phyloP scores from a whole-genome alignment of 2,329 filamentous ascomycete species.

The Beauveria pseudobassiana region DNA sequence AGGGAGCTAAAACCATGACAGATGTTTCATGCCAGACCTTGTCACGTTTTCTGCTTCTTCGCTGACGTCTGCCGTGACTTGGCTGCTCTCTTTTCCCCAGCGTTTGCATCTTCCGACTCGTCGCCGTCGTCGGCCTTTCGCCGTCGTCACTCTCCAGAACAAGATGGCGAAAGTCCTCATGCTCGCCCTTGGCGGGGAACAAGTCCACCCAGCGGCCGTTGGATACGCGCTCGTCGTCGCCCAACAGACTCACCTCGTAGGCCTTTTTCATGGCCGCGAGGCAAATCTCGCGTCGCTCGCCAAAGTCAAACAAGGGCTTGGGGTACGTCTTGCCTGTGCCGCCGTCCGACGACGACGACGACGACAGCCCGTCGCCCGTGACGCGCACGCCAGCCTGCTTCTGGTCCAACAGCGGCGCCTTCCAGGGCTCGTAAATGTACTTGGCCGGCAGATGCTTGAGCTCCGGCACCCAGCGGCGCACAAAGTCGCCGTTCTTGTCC shows the following conservation, averaged over 20 bases:
- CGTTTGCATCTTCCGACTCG: constrained; percentile 14
- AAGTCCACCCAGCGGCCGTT: constrained; percentile 49
- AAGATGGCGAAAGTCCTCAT: constrained; percentile 27
- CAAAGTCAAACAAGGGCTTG: constrained; percentile 72
- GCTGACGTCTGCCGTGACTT: constrained; percentile 5
- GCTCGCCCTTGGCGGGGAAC: constrained; percentile 35
- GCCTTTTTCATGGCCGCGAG: constrained; percentile 63
- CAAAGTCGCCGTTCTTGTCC: constrained; percentile 60
- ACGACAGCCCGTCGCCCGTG: constrained; percentile 41
- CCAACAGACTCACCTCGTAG: constrained; percentile 57
- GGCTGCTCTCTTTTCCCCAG: constrained; percentile 19
- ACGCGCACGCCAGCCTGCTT: constrained; percentile 59
- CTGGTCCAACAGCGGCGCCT: constrained; percentile 60
- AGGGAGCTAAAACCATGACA: neutral
- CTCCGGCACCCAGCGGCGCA: constrained; percentile 61
- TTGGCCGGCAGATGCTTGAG: constrained; percentile 53
- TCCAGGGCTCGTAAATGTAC: constrained; percentile 76
- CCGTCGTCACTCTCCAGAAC: constrained; percentile 27
- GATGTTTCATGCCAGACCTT: constrained; percentile 4
- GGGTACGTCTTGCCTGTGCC: constrained; percentile 48
- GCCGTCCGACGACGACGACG: constrained; percentile 20
- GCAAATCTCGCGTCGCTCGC: constrained; percentile 52
- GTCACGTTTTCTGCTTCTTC: constrained; percentile 20
- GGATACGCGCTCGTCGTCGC: constrained; percentile 52
- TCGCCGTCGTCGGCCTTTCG: constrained; percentile 25